Base-by-base conservation (phyloP, 768 basidiomycete species). In the Tricholomella constricta region DNA sequence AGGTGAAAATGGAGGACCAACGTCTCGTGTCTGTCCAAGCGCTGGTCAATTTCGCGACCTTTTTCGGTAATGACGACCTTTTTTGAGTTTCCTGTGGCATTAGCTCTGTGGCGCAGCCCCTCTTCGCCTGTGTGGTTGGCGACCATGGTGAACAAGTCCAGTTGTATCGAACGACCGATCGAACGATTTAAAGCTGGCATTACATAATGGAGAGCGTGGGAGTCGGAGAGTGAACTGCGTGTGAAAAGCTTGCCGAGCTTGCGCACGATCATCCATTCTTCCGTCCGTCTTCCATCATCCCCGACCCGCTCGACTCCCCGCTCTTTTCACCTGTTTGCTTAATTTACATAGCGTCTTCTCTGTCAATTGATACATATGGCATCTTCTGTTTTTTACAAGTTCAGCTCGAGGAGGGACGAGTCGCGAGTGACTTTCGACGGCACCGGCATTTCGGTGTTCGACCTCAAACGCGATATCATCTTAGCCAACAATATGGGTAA, bases 381-480 rank as follows among this genome's bases (percentile, higher is more conserved):
- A 65, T 96, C 94, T 66, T 94, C 92, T 74, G 93, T 98, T 69
- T 97, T 94, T 76, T 98, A 96, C 86, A 90, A 89, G 76, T 99
- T 97, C 87, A 91, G 86, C 71, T 94, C 94, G 61, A 88, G 92
- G 70, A 91, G 82, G 77, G 87, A 91, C 76, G 96, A 98, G 73
- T 94, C 94, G 52, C 80, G 94, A 68, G 86, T 99, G 71, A 88
- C 92, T 48, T 98, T 99, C 78, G 96, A 99, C 69, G 97, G 97
- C 65, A 98, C 96, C 61, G 93, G 94, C 58, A 98, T 99, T 67
- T 94, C 94, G 66, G 94, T 98, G 62, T 98, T 98, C 79, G 97
- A 99, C 74, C 79, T 99, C 72, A 99, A 99, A 78, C 91, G 88
- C 79, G 97, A 98, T 75, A 92, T 99, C 68, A 96, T 99, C 65